These are phyloP conservation scores for Papiliotrema nemorosa DNA, from an alignment of 1,284 basidiomycete species.

Conservation along the genomic window DNA sequence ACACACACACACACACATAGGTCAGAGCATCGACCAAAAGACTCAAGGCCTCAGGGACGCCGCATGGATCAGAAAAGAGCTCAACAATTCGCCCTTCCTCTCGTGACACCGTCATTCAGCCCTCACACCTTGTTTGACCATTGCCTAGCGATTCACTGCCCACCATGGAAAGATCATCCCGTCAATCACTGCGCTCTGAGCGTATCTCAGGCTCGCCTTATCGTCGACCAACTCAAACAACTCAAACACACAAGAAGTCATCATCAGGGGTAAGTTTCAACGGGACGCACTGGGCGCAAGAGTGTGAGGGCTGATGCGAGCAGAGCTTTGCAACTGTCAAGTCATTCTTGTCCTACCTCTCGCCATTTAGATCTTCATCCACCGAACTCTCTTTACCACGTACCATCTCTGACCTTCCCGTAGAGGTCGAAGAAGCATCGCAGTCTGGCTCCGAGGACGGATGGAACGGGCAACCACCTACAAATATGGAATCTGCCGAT, in stretches of 20 bases:
- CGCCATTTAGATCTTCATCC: constrained; percentile 18
- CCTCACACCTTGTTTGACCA: too few species aligned
- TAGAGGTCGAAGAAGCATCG: constrained; percentile 23
- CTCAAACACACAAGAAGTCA: constrained; percentile 9
- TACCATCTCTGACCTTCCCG: constrained; percentile 8
- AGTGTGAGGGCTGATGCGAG: neutral
- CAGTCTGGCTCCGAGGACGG: constrained; percentile 43
- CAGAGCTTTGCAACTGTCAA: constrained; percentile 19
- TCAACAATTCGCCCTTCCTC: too few species aligned
- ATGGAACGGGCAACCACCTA: constrained; percentile 36
- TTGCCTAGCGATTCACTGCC: too few species aligned
- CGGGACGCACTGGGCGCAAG: neutral
- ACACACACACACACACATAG: too few species aligned
- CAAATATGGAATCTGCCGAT: constrained; percentile 28
- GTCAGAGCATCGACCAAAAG: too few species aligned
- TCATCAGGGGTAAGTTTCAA: constrained; percentile 3
- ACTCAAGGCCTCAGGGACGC: too few species aligned
- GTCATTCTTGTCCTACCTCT: constrained; percentile 24
- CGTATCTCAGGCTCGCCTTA: constrained; percentile 32
- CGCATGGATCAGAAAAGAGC: too few species aligned
- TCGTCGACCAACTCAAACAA: constrained; percentile 19
- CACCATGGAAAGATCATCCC: constrained; percentile 37
- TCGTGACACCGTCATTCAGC: too few species aligned
- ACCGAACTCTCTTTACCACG: constrained; percentile 15
- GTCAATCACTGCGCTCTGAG: constrained; percentile 27